Evolutionary conservation across 116 monocot genomes (phyloP).

Genomic region (Thalassia testudinum): DNA sequence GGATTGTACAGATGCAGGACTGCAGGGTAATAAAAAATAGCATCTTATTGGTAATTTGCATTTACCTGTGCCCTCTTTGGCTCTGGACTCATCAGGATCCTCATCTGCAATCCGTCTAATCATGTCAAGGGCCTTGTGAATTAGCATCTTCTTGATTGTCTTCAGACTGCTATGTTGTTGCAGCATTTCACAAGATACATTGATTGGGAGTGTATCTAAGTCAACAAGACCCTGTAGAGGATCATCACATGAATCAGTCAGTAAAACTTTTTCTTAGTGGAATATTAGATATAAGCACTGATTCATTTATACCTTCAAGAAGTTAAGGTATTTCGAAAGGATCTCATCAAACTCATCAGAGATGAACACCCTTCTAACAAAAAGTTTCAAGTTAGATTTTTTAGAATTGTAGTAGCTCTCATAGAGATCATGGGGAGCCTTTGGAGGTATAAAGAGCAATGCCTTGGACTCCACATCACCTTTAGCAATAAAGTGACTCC

Average conservation of each 20-base stretch:
- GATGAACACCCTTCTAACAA: not conserved
- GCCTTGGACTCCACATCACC: not conserved
- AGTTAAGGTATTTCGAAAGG: not conserved
- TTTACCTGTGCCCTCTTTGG: constrained; percentile 27
- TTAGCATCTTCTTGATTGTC: constrained; percentile 93
- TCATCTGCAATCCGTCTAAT: constrained; percentile 84
- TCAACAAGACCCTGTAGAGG: constrained; percentile 28
- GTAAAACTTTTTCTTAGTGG: no score
- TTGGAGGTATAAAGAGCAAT: not conserved
- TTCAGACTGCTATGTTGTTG: constrained; percentile 93
- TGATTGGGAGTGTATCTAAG: not conserved
- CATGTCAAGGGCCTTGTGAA: constrained; percentile 96
- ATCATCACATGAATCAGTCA: not conserved
- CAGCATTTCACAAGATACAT: constrained; percentile 79
- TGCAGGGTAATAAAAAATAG: no score
- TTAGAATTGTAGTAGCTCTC: not conserved
- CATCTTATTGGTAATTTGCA: no score
- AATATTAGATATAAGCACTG: no score
- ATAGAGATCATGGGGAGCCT: not conserved
- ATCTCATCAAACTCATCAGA: not conserved
- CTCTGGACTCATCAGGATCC: constrained; percentile 75
- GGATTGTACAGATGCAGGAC: no score
- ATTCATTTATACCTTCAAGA: not conserved
- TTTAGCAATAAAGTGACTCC: not conserved
- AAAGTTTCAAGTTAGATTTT: not conserved